phyloP scores from a whole-genome alignment of 2,329 filamentous ascomycete genomes.

The Colletotrichum sp. region DNA sequence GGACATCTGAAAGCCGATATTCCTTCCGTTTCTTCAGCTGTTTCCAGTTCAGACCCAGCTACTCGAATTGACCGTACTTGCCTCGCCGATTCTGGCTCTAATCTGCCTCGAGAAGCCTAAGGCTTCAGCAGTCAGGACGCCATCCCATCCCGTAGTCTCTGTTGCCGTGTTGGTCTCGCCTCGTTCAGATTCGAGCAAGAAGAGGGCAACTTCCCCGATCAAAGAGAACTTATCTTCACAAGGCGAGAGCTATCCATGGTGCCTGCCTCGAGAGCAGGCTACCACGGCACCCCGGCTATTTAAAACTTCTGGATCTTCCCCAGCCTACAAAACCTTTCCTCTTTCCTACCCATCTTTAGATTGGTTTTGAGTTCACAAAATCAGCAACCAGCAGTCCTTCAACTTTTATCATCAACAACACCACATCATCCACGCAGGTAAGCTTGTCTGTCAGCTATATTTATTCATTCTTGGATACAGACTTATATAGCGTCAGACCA shows the following conservation, averaged over 20 bases:
- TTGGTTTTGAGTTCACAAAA: neutral
- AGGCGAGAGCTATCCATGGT: neutral
- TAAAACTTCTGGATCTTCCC: neutral
- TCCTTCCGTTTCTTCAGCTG: neutral
- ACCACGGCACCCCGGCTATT: neutral
- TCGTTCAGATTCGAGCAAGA: neutral
- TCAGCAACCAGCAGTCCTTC: neutral
- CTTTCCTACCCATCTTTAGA: neutral
- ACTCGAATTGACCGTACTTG: neutral
- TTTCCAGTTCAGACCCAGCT: neutral
- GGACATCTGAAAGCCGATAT: neutral
- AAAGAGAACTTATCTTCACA: neutral
- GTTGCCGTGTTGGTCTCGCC: neutral
- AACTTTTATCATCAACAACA: neutral
- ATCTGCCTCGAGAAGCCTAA: neutral
- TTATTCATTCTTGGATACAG: neutral
- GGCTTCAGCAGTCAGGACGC: neutral
- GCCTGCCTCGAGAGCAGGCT: neutral
- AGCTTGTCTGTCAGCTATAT: neutral
- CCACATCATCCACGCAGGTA: neutral
- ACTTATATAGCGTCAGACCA: neutral
- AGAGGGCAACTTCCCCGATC: neutral
- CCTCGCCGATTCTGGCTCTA: neutral
- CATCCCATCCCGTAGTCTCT: neutral
- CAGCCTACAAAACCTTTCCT: neutral